Conservation (phyloP, 352 stramenopile genomes). For the Bremia lactucae region DNA sequence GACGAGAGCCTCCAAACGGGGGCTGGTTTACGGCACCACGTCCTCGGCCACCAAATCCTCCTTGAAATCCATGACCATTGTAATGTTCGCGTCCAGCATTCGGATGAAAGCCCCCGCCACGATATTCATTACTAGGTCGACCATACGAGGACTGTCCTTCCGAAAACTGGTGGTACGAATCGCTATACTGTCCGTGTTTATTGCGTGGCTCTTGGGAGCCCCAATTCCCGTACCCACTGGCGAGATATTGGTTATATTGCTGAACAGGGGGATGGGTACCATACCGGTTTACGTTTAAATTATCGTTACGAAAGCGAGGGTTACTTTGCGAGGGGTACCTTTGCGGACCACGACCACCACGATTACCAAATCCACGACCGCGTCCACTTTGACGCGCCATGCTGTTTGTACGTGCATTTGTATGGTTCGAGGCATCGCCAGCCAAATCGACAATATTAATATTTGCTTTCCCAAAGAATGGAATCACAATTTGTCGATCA, state of each 20-base stretch:
- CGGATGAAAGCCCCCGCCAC: conserved; percentile 17
- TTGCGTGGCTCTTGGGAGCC: conserved; percentile 68
- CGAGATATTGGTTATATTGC: conserved; percentile 73
- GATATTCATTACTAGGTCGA: conserved; percentile 25
- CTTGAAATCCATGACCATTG: conserved; percentile 18
- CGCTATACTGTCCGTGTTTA: conserved; percentile 52
- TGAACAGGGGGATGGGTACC: conserved; percentile 17
- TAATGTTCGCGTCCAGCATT: conserved; percentile 20
- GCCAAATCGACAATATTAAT: conserved; percentile 82
- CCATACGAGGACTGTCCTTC: conserved; percentile 20
- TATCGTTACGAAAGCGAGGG: conserved; percentile 35
- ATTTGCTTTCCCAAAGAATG: conserved; percentile 74
- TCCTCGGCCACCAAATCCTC: conserved; percentile 20
- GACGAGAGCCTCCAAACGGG: conserved; percentile 44
- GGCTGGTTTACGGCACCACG: conserved; percentile 49
- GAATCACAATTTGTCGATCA: conserved; percentile 62
- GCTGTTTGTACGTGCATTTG: conserved; percentile 50
- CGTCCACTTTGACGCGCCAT: conserved; percentile 26
- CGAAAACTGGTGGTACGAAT: conserved; percentile 18
- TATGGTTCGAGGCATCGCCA: conserved; percentile 32
- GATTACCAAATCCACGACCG: conserved; percentile 18
- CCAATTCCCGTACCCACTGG: conserved; percentile 66
- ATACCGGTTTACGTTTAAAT: conserved; percentile 60
- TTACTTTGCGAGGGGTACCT: conserved; percentile 27
- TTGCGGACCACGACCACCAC: conserved; percentile 17